A percentile compares a stretch with the other conserved stretches of the same genome.
Conservation (phyloP, 257 asterid genomes). For the Lantana camara region DNA sequence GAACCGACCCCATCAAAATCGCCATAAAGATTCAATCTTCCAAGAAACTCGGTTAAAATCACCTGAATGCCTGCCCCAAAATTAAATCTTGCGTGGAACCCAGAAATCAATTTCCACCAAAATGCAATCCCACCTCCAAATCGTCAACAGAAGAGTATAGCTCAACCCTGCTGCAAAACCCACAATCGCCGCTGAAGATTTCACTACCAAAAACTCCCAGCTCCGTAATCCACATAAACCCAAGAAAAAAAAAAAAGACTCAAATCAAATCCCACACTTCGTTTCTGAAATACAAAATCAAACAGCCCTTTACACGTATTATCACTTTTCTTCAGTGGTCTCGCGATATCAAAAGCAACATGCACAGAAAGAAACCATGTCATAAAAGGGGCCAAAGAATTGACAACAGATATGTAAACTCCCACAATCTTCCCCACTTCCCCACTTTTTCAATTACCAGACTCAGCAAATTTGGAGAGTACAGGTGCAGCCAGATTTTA, state of each 20-base stretch:
- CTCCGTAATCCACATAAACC: conserved; percentile 16
- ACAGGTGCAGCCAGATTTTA: conserved; percentile 30
- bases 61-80: conserved; percentile 15
- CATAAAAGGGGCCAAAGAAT: conserved; percentile 13
- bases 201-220: conserved; percentile 15
- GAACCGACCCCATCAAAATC: not conserved
- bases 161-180: no score
- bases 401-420: conserved; percentile 16
- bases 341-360: not conserved
- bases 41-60: not conserved
- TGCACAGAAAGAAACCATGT: not conserved
- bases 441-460: not conserved
- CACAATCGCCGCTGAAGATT: not conserved
- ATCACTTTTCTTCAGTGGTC: conserved; percentile 22
- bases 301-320: conserved; percentile 18
- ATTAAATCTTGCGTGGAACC: conserved; percentile 29
- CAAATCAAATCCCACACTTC: conserved; percentile 22
- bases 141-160: no score
- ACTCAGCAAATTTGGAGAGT: no score
- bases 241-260: conserved; percentile 23
- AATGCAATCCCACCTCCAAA: conserved; percentile 22
- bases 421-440: not conserved
- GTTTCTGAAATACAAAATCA: conserved; percentile 9
- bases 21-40: conserved; percentile 17
- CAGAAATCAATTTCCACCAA: conserved; percentile 20